phyloP scores from a whole-genome alignment of 495 filamentous ascomycete genomes.

The Clohesyomyces aquaticus region DNA sequence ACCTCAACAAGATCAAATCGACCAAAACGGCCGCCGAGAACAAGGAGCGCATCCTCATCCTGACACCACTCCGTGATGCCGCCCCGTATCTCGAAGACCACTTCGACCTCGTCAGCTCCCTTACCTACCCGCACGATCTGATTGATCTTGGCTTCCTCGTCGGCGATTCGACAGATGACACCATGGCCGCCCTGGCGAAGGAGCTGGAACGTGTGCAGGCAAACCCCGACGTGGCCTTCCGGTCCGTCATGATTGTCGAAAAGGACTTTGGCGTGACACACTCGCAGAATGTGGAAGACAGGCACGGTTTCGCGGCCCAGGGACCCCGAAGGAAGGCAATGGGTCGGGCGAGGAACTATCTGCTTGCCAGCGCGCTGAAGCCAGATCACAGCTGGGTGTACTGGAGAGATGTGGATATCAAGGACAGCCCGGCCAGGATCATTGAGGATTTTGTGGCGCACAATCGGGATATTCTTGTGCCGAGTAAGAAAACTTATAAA shows the following conservation, averaged over 20 bases:
- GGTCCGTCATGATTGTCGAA: conserved; percentile 77
- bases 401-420: conserved; percentile 97
- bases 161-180: conserved; percentile 88
- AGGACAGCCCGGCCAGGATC: conserved; percentile 83
- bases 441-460: conserved; percentile 95
- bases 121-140: conserved; percentile 92
- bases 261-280: conserved; percentile 82
- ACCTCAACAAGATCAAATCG: conserved; percentile 85
- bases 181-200: conserved; percentile 72
- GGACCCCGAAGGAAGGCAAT: conserved; percentile 89
- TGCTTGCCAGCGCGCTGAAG: conserved; percentile 82
- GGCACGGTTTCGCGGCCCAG: conserved; percentile 86
- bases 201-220: conserved; percentile 90
- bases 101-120: conserved; percentile 87
- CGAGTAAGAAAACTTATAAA: conserved; percentile 67
- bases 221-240: conserved; percentile 70
- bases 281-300: conserved; percentile 74
- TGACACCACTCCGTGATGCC: conserved; percentile 93
- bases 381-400: conserved; percentile 98
- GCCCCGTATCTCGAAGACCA: conserved; percentile 78
- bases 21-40: conserved; percentile 75
- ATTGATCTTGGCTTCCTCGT: conserved; percentile 97
- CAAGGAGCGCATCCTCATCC: conserved; percentile 87
- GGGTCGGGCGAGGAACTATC: conserved; percentile 87
- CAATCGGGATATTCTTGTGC: conserved; percentile 89